phyloP scores from a whole-genome alignment of 148 eudicot species.

The Rhododendron ferrugineum region DNA sequence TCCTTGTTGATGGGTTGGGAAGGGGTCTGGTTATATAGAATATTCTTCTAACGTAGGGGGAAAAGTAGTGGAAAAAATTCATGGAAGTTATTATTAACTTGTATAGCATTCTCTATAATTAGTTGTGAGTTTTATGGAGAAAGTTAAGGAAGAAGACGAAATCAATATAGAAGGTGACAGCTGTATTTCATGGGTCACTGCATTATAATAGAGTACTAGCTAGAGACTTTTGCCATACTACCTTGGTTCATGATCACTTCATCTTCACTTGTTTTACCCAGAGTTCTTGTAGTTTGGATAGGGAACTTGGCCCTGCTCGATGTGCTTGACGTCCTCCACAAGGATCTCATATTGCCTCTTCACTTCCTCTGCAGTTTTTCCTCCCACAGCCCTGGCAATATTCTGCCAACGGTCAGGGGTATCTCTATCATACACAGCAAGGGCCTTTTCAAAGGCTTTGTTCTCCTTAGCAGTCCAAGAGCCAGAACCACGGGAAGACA shows the following conservation, averaged over 20 bases:
- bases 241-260: neutral
- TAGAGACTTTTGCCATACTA: neutral
- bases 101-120: neutral
- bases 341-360: constrained; percentile 44
- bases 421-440: constrained; percentile 46
- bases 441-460: constrained; percentile 45
- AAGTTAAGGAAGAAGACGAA: neutral
- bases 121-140: neutral
- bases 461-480: constrained; percentile 47
- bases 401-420: constrained; percentile 42
- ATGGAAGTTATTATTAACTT: neutral
- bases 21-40: neutral
- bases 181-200: neutral
- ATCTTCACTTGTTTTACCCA: constrained; percentile 11
- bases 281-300: constrained; percentile 36
- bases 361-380: constrained; percentile 47
- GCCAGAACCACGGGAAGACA: constrained; percentile 30
- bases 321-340: constrained; percentile 34
- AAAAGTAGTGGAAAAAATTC: neutral
- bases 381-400: constrained; percentile 47
- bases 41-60: neutral
- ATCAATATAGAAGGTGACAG: neutral
- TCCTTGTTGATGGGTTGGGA: neutral
- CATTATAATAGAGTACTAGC: neutral
- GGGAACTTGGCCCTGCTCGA: constrained; percentile 45